These are phyloP conservation scores for Russula griseocarnosa DNA, from an alignment of 768 basidiomycete species.

Conservation along the genomic window DNA sequence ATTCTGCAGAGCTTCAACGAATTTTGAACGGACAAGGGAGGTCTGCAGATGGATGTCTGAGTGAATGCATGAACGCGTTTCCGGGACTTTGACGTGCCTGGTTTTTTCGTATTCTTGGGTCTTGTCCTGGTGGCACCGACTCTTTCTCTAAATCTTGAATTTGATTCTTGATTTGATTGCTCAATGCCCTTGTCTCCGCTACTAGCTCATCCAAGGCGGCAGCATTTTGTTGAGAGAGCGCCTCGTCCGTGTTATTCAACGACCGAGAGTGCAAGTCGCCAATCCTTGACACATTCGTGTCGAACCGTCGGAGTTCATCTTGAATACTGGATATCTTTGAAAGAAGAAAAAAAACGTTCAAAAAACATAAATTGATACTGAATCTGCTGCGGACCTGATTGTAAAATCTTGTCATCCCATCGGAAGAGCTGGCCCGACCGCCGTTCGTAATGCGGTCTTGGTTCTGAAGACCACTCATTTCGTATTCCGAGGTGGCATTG, in stretches of 20 bases:
- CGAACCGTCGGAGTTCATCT: constrained; percentile 64
- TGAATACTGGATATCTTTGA: constrained; percentile 69
- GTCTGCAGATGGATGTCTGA: constrained; percentile 17
- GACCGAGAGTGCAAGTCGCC: constrained; percentile 70
- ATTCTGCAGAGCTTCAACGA: constrained; percentile 80
- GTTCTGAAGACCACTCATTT: constrained; percentile 33
- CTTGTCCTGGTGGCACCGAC: constrained; percentile 58
- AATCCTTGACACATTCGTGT: constrained; percentile 63
- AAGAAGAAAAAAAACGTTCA: background rate
- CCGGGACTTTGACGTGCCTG: constrained; percentile 46
- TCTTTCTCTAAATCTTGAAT: constrained; percentile 69
- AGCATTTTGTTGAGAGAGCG: constrained; percentile 54
- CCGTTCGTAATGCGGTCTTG: constrained; percentile 28
- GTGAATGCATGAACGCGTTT: background rate
- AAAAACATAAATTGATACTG: background rate
- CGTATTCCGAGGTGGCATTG: constrained; percentile 29
- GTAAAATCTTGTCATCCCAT: constrained; percentile 35
- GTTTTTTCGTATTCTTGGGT: constrained; percentile 71
- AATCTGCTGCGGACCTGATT: constrained; percentile 32
- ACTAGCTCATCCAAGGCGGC: constrained; percentile 66
- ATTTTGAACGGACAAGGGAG: constrained; percentile 41
- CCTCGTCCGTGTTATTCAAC: constrained; percentile 72
- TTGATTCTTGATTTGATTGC: constrained; percentile 62
- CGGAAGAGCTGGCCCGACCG: constrained; percentile 23
- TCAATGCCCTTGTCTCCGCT: constrained; percentile 66